These are phyloP conservation scores for Trichoderma gracile DNA, from an alignment of 2,329 filamentous ascomycete species.

Conservation along the genomic window DNA sequence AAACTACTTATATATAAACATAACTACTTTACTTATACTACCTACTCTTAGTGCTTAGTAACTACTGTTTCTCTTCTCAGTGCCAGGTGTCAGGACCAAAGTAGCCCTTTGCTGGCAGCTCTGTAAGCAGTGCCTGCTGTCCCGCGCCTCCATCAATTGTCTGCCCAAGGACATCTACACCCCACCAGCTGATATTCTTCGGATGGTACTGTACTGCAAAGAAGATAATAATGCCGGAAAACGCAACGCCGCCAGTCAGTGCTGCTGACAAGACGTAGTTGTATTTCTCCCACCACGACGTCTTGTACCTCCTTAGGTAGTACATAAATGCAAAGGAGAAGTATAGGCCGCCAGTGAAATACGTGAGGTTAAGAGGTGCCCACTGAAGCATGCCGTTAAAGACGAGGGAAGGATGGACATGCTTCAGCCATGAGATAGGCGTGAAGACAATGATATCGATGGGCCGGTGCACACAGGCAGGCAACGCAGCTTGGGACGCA, in stretches of 20 bases:
- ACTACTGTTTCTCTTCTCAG: background rate
- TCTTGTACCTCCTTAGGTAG: conserved; percentile 40
- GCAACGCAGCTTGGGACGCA: conserved; percentile 11
- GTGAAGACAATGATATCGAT: conserved; percentile 25
- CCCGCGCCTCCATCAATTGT: conserved; percentile 28
- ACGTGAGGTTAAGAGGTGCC: conserved; percentile 47
- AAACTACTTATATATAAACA: too few relatives aligned
- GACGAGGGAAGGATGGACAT: conserved; percentile 45
- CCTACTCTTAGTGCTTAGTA: background rate
- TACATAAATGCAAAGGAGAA: conserved; percentile 47
- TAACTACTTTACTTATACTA: background rate
- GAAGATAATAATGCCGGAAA: conserved; percentile 46
- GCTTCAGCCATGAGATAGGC: conserved; percentile 36
- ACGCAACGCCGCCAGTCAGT: conserved; percentile 44
- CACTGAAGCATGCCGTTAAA: conserved; percentile 42
- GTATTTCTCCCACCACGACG: conserved; percentile 39
- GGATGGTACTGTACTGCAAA: conserved; percentile 45
- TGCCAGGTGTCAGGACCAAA: conserved; percentile 26
- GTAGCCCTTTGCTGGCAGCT: conserved; percentile 24
- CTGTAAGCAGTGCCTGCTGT: conserved; percentile 6
- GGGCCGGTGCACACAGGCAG: background rate
- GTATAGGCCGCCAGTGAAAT: conserved; percentile 46
- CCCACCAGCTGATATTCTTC: conserved; percentile 45
- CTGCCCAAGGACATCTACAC: conserved; percentile 33
- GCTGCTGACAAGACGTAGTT: conserved; percentile 47